Base-by-base conservation (phyloP, 78 protist species). In the Cavenderia fasciculata region DNA sequence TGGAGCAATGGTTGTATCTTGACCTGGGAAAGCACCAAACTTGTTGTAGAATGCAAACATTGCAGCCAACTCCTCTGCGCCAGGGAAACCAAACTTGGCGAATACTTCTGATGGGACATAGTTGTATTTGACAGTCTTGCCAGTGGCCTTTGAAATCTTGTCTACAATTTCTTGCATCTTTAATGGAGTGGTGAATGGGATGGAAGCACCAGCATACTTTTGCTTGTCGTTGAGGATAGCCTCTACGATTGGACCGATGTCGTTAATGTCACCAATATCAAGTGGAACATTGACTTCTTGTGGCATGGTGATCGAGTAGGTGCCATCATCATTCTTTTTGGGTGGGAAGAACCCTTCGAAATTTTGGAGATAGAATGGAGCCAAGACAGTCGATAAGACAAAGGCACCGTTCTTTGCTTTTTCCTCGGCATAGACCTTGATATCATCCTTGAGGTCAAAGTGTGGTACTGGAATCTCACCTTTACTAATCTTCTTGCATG, bases 381-480 rank as follows among this genome's bases (percentile, higher is more conserved):
- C 54, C 6, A 36, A 36, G 18, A 72, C 79, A 72, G 54, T 54
- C n/a, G 79, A 72, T 5, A 52, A n/a, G 0, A 36, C n/a, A 16
- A 72, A 72, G 10, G 4, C 44, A 38, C 68, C 68, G 23, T 72
- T 14, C 8, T 72, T 34, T 7, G 8, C 23, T 1, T 54, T 0
- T 38, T 54, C 38, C 36, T 65, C 33, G 25, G 43, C 31, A 36
- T 76, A 44, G 0, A 59, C 72, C 59, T 76, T 71, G 12, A 76
- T 49, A 0, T 57, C 11, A 12, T 31, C 6, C 10, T 76, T 76
- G 4, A 31, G 2, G 52, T 76, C 86, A 29, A 76, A 76, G 25
- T 76, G 73, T 34, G 72, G 86, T 0, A 76, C 86, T 23, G 19
- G 5, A n/a, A 25, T 38, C n/a, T 16, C 18, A 19, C 86, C 86